Percentiles rank a stretch among this genome's conserved stretches.
Evolutionary conservation across 768 basidiomycete genomes (phyloP).

Genomic region (Pilatotrama ljubarskyi): DNA sequence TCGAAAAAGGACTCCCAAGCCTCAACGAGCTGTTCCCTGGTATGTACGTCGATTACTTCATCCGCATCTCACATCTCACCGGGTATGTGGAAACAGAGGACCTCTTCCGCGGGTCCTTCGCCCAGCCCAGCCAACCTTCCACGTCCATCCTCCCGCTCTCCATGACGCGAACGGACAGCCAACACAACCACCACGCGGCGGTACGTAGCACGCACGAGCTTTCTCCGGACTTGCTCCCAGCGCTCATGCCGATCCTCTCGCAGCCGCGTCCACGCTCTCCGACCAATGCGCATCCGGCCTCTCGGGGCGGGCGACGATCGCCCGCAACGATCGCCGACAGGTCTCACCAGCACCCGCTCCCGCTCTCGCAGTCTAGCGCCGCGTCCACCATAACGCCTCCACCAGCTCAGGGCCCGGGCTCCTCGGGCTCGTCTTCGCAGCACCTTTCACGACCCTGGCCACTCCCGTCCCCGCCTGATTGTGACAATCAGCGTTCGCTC

Average conservation of each 20-base stretch:
- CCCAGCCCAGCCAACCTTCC: background rate
- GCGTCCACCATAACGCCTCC: background rate
- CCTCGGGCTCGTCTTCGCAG: background rate
- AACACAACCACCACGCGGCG: background rate
- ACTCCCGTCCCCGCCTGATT: background rate
- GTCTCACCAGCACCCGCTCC: background rate
- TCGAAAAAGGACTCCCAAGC: slow-evolving; percentile 22
- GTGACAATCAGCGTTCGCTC: background rate
- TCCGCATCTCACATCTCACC: background rate
- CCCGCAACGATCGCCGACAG: slow-evolving; percentile 4
- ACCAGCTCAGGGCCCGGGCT: background rate
- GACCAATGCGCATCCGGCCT: slow-evolving; percentile 2
- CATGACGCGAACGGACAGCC: slow-evolving; percentile 1
- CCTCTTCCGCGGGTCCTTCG: slow-evolving; percentile 19
- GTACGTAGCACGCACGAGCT: slow-evolving; percentile 12
- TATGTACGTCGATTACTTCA: background rate
- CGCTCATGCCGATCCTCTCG: slow-evolving; percentile 11
- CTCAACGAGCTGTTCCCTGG: slow-evolving; percentile 29
- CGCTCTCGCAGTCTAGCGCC: background rate
- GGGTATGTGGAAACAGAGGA: slow-evolving; percentile 5
- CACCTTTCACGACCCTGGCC: background rate
- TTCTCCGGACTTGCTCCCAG: slow-evolving; percentile 8
- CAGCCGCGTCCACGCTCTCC: slow-evolving; percentile 9
- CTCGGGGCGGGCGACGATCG: slow-evolving; percentile 6
- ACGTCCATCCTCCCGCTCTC: slow-evolving; percentile 13